These are phyloP conservation scores for Podospora australis DNA, from an alignment of 495 filamentous ascomycete species.

Conservation along the genomic window DNA sequence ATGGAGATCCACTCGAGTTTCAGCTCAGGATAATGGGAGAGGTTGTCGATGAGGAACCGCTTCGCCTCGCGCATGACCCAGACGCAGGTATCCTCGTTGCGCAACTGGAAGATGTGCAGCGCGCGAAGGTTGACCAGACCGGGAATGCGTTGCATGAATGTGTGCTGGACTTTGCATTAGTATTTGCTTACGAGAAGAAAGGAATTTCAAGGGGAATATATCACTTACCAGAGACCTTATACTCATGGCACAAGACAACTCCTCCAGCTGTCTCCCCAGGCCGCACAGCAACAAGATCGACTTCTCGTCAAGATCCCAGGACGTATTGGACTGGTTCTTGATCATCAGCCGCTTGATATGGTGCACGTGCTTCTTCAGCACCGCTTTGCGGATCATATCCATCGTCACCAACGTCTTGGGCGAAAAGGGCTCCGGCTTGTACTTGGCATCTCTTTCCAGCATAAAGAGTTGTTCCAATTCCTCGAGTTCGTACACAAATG, in stretches of 20 bases:
- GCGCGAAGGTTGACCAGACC: constrained; percentile 43
- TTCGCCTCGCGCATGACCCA: constrained; percentile 44
- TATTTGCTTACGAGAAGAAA: background rate
- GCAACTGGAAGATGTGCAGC: constrained; percentile 45
- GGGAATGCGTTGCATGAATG: constrained; percentile 44
- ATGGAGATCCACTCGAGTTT: constrained; percentile 51
- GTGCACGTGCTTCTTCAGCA: constrained; percentile 42
- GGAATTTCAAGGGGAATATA: background rate
- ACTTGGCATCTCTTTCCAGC: constrained; percentile 45
- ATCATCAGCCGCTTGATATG: constrained; percentile 42
- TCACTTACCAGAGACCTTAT: constrained; percentile 46
- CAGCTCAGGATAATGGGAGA: constrained; percentile 43
- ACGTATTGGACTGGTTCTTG: constrained; percentile 40
- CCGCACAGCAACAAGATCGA: constrained; percentile 42
- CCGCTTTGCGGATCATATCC: constrained; percentile 45
- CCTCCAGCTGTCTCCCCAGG: constrained; percentile 41
- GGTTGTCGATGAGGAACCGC: constrained; percentile 46
- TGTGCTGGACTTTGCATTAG: constrained; percentile 33
- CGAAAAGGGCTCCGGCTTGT: constrained; percentile 43
- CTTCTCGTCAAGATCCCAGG: constrained; percentile 51
- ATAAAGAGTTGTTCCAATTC: constrained; percentile 51
- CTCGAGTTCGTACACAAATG: constrained; percentile 43
- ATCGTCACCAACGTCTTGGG: constrained; percentile 40
- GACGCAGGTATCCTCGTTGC: constrained; percentile 44
- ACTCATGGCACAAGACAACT: constrained; percentile 48